Evolutionary conservation across 2,329 filamentous ascomycete species (phyloP).

Genomic region (Curvularia spicifera): DNA sequence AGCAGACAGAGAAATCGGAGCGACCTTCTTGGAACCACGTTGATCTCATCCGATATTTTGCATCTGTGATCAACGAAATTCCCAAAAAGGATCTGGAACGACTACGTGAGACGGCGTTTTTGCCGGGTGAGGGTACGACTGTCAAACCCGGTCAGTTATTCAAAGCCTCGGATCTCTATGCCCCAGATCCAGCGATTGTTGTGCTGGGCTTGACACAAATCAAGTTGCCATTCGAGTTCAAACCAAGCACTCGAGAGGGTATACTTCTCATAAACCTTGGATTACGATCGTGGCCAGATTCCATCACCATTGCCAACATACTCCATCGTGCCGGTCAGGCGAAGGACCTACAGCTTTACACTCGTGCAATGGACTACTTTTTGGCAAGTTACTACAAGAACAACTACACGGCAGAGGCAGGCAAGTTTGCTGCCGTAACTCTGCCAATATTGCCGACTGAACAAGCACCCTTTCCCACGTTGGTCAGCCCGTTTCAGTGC

Average conservation of each 20-base stretch:
- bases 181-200: slow-evolving; percentile 43
- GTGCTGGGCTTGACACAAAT: slow-evolving; percentile 57
- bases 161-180: slow-evolving; percentile 47
- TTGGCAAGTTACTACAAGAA: slow-evolving; percentile 80
- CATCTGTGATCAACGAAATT: slow-evolving; percentile 89
- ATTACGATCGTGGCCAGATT: slow-evolving; percentile 72
- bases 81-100: slow-evolving; percentile 80
- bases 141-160: slow-evolving; percentile 42
- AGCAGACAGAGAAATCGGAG: slow-evolving; percentile 49
- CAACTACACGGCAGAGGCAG: slow-evolving; percentile 68
- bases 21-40: slow-evolving; percentile 82
- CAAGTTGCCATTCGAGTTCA: slow-evolving; percentile 77
- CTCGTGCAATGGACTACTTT: slow-evolving; percentile 79
- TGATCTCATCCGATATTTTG: slow-evolving; percentile 91
- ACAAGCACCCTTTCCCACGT: slow-evolving; percentile 63
- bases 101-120: slow-evolving; percentile 78
- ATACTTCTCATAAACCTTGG: slow-evolving; percentile 77
- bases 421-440: slow-evolving; percentile 58
- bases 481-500: slow-evolving; percentile 77
- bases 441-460: slow-evolving; percentile 71
- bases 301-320: slow-evolving; percentile 76
- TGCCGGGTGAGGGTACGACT: slow-evolving; percentile 66
- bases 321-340: slow-evolving; percentile 69
- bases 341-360: slow-evolving; percentile 62
- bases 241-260: slow-evolving; percentile 62